Percentiles rank a stretch among this genome's conserved stretches.
Evolutionary conservation across 116 monocot genomes (phyloP).

Genomic region (Thalassia testudinum): DNA sequence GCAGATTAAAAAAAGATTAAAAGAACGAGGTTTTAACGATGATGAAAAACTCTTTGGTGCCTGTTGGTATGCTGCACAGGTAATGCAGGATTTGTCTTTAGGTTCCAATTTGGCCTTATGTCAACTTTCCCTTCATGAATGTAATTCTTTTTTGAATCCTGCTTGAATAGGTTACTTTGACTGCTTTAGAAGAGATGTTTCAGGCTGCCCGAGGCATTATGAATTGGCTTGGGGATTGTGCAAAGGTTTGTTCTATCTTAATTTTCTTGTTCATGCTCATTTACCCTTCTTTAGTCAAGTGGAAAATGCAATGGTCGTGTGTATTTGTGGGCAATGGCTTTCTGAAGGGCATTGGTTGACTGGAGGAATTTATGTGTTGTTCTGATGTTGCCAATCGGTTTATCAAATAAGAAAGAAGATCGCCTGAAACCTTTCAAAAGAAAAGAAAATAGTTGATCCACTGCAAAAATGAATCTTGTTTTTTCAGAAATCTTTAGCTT

Average conservation of each 20-base stretch:
- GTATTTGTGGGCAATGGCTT: no score
- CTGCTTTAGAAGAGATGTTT: conserved; percentile 89
- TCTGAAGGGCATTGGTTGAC: no score
- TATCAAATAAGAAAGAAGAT: no score
- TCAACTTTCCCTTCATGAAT: neutral
- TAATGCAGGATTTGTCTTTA: conserved; percentile 6
- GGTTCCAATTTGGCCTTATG: neutral
- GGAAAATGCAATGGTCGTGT: no score
- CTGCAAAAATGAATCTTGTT: no score
- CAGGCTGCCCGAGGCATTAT: conserved; percentile 82
- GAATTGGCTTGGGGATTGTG: conserved; percentile 95
- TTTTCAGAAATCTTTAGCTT: no score
- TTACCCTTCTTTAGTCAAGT: no score
- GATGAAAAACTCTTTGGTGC: conserved; percentile 47
- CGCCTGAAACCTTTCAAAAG: no score
- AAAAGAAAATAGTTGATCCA: no score
- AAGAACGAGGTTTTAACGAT: conserved; percentile 52
- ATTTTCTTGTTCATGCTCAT: no score
- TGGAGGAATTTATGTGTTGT: no score
- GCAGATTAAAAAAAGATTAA: conserved; percentile 81
- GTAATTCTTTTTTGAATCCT: neutral
- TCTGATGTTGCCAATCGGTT: no score
- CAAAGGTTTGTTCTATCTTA: conserved; percentile 33
- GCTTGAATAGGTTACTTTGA: conserved; percentile 41
- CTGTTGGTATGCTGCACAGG: conserved; percentile 88